phyloP scores from a whole-genome alignment of 179 eudicot genomes.

The Beta lomatogona region DNA sequence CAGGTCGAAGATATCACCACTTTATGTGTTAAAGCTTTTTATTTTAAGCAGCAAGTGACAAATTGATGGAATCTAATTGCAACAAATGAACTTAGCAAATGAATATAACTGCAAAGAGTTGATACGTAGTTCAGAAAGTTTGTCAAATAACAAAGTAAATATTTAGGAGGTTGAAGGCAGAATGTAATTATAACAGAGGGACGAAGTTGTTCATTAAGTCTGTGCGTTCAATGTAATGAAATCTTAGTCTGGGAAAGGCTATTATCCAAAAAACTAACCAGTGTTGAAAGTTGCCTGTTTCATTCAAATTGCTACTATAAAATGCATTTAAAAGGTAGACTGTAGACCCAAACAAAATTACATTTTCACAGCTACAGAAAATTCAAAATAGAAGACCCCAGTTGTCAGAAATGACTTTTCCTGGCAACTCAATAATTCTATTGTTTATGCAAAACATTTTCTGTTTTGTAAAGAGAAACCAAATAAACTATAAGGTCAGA shows the following conservation, averaged over 20 bases:
- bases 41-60: not conserved
- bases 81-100: not conserved
- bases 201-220: not conserved
- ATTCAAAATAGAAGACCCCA: not conserved
- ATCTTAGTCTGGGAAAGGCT: not conserved
- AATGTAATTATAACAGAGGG: not conserved
- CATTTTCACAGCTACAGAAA: not conserved
- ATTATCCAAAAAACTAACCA: not conserved
- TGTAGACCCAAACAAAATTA: not conserved
- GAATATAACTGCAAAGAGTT: not conserved
- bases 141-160: not conserved
- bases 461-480: no score
- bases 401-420: not conserved
- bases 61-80: not conserved
- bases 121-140: not conserved
- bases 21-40: not conserved
- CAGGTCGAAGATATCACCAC: not conserved
- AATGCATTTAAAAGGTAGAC: not conserved
- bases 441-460: no score
- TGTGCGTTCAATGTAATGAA: no score
- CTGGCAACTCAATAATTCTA: not conserved
- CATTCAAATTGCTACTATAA: not conserved
- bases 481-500: no score
- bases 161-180: not conserved
- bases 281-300: not conserved